phyloP scores from a whole-genome alignment of 2,329 filamentous ascomycete genomes.

The Pseudocercospora cruenta region DNA sequence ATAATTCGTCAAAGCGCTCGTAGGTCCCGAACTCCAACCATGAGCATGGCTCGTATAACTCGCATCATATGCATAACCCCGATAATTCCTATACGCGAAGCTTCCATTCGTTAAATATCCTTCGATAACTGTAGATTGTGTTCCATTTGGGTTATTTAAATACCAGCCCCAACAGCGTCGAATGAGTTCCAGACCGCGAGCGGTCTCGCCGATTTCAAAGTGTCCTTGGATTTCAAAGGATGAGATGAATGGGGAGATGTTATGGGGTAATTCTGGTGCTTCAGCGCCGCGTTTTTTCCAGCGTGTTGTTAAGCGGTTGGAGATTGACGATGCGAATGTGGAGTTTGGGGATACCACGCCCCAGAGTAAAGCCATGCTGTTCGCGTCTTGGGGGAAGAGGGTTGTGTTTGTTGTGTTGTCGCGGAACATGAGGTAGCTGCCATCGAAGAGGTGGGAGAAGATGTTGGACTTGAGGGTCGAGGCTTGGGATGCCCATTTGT shows the following conservation, averaged over 20 bases:
- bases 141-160: slow-evolving; percentile 46
- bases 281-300: slow-evolving; percentile 54
- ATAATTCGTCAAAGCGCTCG: slow-evolving; percentile 49
- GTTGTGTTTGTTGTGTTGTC: slow-evolving; percentile 44
- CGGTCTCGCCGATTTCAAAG: slow-evolving; percentile 43
- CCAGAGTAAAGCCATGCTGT: slow-evolving; percentile 46
- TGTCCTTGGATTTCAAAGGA: slow-evolving; percentile 51
- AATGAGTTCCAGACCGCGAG: slow-evolving; percentile 49
- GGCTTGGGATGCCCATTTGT: slow-evolving; percentile 44
- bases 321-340: slow-evolving; percentile 39
- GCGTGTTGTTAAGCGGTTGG: slow-evolving; percentile 43
- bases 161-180: slow-evolving; percentile 47
- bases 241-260: slow-evolving; percentile 48
- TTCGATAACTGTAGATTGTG: slow-evolving; percentile 49
- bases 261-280: slow-evolving; percentile 46
- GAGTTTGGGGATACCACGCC: slow-evolving; percentile 42
- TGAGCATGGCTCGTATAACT: slow-evolving; percentile 37
- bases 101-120: slow-evolving; percentile 49
- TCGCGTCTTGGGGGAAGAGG: slow-evolving; percentile 59
- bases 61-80: slow-evolving; percentile 35
- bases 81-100: slow-evolving; percentile 55
- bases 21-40: slow-evolving; percentile 44
- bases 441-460: slow-evolving; percentile 37
- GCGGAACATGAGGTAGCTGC: slow-evolving; percentile 39
- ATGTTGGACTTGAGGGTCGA: slow-evolving; percentile 30